These are phyloP conservation scores for Claviceps lovelessii DNA, from an alignment of 2,329 filamentous ascomycete genomes.

Conservation along the genomic window DNA sequence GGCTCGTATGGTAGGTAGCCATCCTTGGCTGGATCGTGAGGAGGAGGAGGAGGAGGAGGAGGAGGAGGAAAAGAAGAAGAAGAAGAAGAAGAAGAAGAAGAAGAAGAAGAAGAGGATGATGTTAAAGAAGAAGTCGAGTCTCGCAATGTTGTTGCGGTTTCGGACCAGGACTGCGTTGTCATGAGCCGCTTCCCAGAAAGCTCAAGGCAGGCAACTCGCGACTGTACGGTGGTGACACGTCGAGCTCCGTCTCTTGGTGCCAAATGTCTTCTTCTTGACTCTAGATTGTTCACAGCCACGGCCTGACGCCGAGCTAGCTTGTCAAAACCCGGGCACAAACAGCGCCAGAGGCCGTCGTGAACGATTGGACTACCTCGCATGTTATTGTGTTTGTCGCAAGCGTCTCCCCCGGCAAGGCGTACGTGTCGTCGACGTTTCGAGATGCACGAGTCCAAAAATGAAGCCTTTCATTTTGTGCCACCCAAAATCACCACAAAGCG, in stretches of 20 bases:
- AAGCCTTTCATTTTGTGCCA: neutral
- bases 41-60: neutral
- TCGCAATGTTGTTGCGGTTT: neutral
- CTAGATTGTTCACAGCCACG: constrained; percentile 4
- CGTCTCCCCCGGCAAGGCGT: too few relatives aligned
- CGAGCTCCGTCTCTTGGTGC: neutral
- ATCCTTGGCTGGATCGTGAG: neutral
- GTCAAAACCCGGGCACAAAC: constrained; percentile 44
- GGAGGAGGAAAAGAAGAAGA: too few relatives aligned
- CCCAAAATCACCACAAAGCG: constrained; percentile 6
- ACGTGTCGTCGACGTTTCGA: too few relatives aligned
- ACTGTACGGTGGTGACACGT: neutral
- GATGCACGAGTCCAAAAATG: neutral
- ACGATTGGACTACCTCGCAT: constrained; percentile 22
- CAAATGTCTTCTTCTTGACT: neutral
- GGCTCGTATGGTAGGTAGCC: constrained; percentile 3
- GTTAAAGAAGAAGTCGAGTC: too few relatives aligned
- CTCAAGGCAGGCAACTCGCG: neutral
- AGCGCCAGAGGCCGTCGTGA: constrained; percentile 49
- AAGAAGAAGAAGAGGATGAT: too few relatives aligned
- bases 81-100: too few relatives aligned
- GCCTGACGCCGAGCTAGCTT: constrained; percentile 20
- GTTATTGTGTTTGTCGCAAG: neutral
- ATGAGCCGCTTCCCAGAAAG: neutral
- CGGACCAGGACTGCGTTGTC: neutral